These are phyloP conservation scores for Tylopilus sp. DNA, from an alignment of 768 basidiomycete species.

Conservation along the genomic window DNA sequence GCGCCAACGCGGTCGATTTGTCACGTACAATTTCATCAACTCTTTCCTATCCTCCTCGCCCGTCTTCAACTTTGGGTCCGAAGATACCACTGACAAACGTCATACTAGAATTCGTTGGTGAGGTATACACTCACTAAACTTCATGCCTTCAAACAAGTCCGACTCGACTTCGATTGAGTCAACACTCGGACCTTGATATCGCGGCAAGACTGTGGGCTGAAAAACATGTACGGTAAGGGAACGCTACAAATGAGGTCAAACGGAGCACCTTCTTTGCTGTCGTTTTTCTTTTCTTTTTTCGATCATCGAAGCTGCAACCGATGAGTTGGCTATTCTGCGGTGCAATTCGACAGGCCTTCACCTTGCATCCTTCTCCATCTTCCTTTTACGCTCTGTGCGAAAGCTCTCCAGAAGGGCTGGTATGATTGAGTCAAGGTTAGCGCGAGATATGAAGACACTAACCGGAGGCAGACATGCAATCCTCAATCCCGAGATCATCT, in stretches of 20 bases:
- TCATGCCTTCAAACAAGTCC: slow-evolving; percentile 68
- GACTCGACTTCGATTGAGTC: slow-evolving; percentile 57
- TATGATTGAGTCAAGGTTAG: neutral
- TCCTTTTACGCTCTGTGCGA: slow-evolving; percentile 67
- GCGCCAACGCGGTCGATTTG: neutral
- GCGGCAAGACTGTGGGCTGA: slow-evolving; percentile 59
- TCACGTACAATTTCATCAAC: slow-evolving; percentile 59
- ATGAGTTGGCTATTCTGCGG: neutral
- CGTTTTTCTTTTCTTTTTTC: slow-evolving; percentile 30
- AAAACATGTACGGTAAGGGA: neutral
- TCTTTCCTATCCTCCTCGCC: slow-evolving; percentile 67
- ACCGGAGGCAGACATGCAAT: slow-evolving; percentile 75
- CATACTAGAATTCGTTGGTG: neutral
- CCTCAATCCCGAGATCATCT: slow-evolving; percentile 68
- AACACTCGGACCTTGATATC: slow-evolving; percentile 62
- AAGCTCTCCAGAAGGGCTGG: slow-evolving; percentile 59
- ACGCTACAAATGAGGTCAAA: neutral
- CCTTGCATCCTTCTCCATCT: slow-evolving; percentile 62
- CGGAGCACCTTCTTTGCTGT: slow-evolving; percentile 25
- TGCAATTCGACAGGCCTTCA: slow-evolving; percentile 21
- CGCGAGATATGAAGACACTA: neutral
- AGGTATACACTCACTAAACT: slow-evolving; percentile 60
- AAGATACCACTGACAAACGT: slow-evolving; percentile 55
- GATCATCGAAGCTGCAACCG: slow-evolving; percentile 30
- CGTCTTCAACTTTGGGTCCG: slow-evolving; percentile 68